Conservation (phyloP, 169 alveolate genomes). For the Ichthyophthirius multifiliis region DNA sequence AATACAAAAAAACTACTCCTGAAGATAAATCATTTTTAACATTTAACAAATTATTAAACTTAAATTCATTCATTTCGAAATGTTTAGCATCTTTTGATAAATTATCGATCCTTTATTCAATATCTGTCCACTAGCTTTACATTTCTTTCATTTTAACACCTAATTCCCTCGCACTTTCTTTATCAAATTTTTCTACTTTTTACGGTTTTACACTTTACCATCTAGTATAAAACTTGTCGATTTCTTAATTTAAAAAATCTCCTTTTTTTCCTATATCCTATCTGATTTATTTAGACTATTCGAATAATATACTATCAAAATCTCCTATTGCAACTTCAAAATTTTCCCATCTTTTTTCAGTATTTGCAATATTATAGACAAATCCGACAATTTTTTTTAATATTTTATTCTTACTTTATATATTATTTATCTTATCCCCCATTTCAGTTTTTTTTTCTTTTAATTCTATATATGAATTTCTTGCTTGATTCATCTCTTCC, state of each 20-base stretch:
- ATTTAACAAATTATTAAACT: slow-evolving; percentile 54
- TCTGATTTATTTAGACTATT: slow-evolving; percentile 81
- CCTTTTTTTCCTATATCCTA: slow-evolving; percentile 79
- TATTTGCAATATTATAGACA: slow-evolving; percentile 71
- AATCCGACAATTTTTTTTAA: slow-evolving; percentile 76
- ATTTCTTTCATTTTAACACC: slow-evolving; percentile 80
- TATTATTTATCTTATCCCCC: slow-evolving; percentile 54
- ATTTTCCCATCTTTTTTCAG: slow-evolving; percentile 86
- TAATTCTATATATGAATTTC: slow-evolving; percentile 76
- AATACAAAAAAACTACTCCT: slow-evolving; percentile 45
- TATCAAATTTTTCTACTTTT: slow-evolving; percentile 49
- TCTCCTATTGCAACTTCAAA: slow-evolving; percentile 80
- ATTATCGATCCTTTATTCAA: slow-evolving; percentile 61
- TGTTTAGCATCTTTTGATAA: slow-evolving; percentile 76
- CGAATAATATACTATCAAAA: slow-evolving; percentile 83
- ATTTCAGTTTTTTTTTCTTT: slow-evolving; percentile 75
- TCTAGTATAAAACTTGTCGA: slow-evolving; percentile 82
- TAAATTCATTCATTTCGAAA: slow-evolving; percentile 68
- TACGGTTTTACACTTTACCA: slow-evolving; percentile 87
- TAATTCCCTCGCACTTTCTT: slow-evolving; percentile 59
- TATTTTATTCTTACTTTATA: slow-evolving; percentile 70
- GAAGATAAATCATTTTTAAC: slow-evolving; percentile 69
- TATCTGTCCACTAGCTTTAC: slow-evolving; percentile 75
- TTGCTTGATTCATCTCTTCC: slow-evolving; percentile 86
- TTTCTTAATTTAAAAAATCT: slow-evolving; percentile 58